These are phyloP conservation scores for Chrysopogon serrulatus DNA, from an alignment of 176 grass and related monocot genomes.

Conservation along the genomic window DNA sequence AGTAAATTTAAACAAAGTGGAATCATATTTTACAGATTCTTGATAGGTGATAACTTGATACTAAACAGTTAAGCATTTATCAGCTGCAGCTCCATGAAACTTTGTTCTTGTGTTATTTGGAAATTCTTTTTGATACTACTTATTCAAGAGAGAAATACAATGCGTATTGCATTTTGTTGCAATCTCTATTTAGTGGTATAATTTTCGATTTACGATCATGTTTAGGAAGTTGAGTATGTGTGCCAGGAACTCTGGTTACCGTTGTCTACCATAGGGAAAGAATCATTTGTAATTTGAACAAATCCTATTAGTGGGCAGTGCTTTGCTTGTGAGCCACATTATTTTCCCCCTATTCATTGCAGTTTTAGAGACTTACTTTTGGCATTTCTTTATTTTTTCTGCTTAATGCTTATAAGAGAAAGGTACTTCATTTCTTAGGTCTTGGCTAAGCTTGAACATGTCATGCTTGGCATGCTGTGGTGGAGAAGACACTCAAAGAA, in stretches of 20 bases:
- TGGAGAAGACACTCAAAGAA: constrained; percentile 11
- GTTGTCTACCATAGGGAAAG: background rate
- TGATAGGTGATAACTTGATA: background rate
- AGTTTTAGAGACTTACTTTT: background rate
- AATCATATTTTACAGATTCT: background rate
- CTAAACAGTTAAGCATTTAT: background rate
- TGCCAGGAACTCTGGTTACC: background rate
- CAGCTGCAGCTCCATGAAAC: background rate
- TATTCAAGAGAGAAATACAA: background rate
- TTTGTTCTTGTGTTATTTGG: constrained; percentile 1
- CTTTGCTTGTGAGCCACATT: background rate
- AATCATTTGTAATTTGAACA: background rate
- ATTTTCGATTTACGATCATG: background rate
- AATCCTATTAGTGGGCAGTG: background rate
- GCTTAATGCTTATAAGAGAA: background rate
- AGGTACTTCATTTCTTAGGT: background rate
- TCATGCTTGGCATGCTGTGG: constrained; percentile 36
- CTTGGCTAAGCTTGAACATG: constrained; percentile 10
- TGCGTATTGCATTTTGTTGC: background rate
- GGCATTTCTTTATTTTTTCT: background rate
- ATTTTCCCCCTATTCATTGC: background rate
- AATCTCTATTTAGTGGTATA: background rate
- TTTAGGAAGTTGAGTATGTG: background rate
- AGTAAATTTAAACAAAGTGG: background rate
- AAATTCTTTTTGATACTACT: background rate